Evolutionary conservation across 345 rosid genomes (phyloP).

Genomic region (Pistacia atlantica): DNA sequence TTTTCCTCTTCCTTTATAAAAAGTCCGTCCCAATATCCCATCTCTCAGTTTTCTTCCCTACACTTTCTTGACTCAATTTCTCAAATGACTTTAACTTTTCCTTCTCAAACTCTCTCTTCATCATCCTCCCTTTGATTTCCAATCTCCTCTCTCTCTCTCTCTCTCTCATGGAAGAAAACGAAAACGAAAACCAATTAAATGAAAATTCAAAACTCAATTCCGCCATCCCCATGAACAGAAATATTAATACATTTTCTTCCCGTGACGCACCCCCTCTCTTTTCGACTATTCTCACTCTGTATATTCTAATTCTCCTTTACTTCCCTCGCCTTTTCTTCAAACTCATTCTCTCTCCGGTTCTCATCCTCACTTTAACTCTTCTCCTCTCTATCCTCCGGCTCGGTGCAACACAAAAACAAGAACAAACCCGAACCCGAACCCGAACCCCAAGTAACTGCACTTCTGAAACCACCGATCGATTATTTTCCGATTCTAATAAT

Average conservation of each 20-base stretch:
- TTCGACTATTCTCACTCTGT: conserved; percentile 57
- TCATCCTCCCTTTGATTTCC: not conserved
- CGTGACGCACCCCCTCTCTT: conserved; percentile 45
- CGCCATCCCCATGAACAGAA: conserved; percentile 1
- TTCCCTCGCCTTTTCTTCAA: conserved; percentile 40
- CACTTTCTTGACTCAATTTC: not conserved
- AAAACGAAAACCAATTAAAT: conserved; percentile 10
- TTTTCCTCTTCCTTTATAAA: not conserved
- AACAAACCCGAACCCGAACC: not conserved
- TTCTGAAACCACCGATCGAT: not conserved
- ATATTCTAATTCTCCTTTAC: conserved; percentile 49
- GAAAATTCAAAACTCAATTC: conserved; percentile 15
- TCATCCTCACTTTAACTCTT: conserved; percentile 45
- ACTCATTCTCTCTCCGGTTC: conserved; percentile 53
- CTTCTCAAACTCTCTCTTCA: not conserved
- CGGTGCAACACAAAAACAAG: conserved; percentile 36
- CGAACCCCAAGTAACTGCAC: not conserved
- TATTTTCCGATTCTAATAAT: not conserved
- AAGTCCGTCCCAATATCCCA: not conserved
- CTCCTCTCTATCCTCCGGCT: conserved; percentile 58
- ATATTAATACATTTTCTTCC: not conserved
- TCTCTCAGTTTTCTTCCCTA: not conserved
- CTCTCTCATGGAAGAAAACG: conserved; percentile 30
- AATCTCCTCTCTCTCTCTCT: too few species aligned
- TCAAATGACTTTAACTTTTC: not conserved